Base-by-base conservation (phyloP, 805 yeast genomes). In the Kodamaea laetipori region DNA sequence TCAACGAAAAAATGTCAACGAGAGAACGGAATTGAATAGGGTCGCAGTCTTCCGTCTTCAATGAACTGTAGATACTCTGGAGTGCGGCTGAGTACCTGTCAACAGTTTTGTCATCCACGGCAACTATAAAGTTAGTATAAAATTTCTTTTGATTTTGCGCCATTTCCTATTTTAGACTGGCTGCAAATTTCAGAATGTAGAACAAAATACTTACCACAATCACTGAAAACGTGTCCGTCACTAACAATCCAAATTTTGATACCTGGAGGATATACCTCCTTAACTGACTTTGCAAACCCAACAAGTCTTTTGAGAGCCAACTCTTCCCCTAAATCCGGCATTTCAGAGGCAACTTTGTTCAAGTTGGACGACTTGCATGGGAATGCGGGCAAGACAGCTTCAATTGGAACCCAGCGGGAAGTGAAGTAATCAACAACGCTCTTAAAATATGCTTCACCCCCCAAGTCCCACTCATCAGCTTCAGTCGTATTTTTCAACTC, bases 201-300 rank as follows among this genome's bases (percentile, higher is more conserved):
- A n/a, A 10, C 17, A 28, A 11, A 28, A 39, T 41, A 45, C 48
- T 11, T 42, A 51, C 47, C 55, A 50, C 84, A 80, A 55, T 80
- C 84, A 44, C 82, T 76, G 56, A 80, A 80, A 11, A 80, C 85
- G 53, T 80, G 85, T 0, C 85, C 84, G 52, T 80, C 85, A 55
- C 81, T 76, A 23, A 80, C 82, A 51, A 80, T 77, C 69, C 72
- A 74, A 24, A 78, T 56, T 43, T 73, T 70, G 61, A 78, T 61
- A 1, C 84, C 84, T 1, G 83, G 83, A 1, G 76, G 67, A 58
- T 80, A 80, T 16, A 78, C 45, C 23, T 50, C 43, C 39, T 58
- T 54, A 6, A 69, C 60, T 3, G 44, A 47, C 27, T 45, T 41
- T 2, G 69, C 60, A 52, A 69, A 69, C 4, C 55, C 48, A 27